Percentiles rank a stretch among this genome's conserved stretches.
Evolutionary conservation across 179 eudicot species (phyloP).

Genomic region (Patellifolia procumbens): DNA sequence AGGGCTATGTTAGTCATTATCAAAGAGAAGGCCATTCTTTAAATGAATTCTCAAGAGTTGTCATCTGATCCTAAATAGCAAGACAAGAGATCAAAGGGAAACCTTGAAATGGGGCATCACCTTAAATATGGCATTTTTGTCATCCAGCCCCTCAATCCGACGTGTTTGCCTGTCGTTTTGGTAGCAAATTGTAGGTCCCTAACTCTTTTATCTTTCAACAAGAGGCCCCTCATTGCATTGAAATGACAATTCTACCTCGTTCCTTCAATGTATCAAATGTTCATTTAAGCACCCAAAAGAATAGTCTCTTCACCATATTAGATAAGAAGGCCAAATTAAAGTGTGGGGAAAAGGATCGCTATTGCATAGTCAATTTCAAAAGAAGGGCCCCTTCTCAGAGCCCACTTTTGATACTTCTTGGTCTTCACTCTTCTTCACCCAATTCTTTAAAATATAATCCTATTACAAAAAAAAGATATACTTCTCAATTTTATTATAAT

Average conservation of each 20-base stretch:
- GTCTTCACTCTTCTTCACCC: constrained; percentile 16
- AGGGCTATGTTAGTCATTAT: constrained; percentile 33
- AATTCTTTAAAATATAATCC: not conserved
- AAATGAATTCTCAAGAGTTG: constrained; percentile 28
- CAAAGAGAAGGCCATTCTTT: constrained; percentile 27
- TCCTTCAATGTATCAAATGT: not conserved
- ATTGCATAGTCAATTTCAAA: constrained; percentile 16
- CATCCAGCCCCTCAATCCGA: constrained; percentile 40
- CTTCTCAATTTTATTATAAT: too few relatives aligned
- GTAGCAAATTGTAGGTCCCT: constrained; percentile 34
- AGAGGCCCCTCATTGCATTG: not conserved
- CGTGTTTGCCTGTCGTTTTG: constrained; percentile 47
- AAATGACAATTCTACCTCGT: not conserved
- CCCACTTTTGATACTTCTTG: constrained; percentile 2
- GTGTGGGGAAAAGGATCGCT: not conserved
- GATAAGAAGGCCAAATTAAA: constrained; percentile 3
- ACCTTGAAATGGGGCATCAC: constrained; percentile 47
- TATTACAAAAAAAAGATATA: too few relatives aligned
- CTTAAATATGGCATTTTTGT: constrained; percentile 35
- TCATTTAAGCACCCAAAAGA: not conserved
- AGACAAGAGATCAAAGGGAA: constrained; percentile 53
- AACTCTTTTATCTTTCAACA: constrained; percentile 20
- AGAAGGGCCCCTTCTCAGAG: constrained; percentile 1
- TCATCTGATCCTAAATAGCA: constrained; percentile 36
- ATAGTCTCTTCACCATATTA: constrained; percentile 1